Evolutionary conservation across 2,329 filamentous ascomycete species (phyloP).

Genomic region (Claviceps africana): DNA sequence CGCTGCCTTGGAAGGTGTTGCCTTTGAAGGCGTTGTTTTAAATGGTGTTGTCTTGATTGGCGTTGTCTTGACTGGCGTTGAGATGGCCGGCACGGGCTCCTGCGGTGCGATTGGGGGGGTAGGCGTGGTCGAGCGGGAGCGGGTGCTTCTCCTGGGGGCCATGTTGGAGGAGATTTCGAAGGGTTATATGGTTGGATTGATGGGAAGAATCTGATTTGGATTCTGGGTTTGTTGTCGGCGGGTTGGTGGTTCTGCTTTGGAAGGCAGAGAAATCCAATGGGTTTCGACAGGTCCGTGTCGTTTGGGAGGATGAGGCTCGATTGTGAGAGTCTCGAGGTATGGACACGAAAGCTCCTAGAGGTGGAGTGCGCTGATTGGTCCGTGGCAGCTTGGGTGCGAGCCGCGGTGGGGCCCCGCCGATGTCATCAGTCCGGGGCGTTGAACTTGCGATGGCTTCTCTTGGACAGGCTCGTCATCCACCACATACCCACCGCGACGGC

Average conservation of each 20-base stretch:
- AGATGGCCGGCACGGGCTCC: neutral
- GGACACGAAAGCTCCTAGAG: slow-evolving; percentile 26
- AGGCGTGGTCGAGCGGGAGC: slow-evolving; percentile 13
- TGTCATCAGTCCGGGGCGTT: neutral
- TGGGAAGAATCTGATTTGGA: neutral
- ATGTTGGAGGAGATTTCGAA: slow-evolving; percentile 17
- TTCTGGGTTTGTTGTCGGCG: slow-evolving; percentile 1
- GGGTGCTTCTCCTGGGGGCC: slow-evolving; percentile 36
- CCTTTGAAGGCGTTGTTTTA: no score
- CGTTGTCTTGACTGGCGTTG: neutral
- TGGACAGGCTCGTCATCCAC: neutral
- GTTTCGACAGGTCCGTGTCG: no score
- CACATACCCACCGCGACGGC: no score
- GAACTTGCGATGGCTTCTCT: neutral
- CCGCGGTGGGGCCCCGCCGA: neutral
- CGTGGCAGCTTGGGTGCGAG: neutral
- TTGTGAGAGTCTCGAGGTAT: neutral
- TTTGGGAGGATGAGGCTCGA: neutral
- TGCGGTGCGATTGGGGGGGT: slow-evolving; percentile 1
- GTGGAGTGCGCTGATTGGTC: slow-evolving; percentile 18
- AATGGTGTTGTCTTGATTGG: no score
- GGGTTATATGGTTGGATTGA: neutral
- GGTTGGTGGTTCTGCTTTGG: neutral
- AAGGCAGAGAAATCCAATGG: neutral
- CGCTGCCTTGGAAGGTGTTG: no score